Conservation (phyloP, 495 filamentous ascomycete genomes). For the Aspergillus incahuasiensis region DNA sequence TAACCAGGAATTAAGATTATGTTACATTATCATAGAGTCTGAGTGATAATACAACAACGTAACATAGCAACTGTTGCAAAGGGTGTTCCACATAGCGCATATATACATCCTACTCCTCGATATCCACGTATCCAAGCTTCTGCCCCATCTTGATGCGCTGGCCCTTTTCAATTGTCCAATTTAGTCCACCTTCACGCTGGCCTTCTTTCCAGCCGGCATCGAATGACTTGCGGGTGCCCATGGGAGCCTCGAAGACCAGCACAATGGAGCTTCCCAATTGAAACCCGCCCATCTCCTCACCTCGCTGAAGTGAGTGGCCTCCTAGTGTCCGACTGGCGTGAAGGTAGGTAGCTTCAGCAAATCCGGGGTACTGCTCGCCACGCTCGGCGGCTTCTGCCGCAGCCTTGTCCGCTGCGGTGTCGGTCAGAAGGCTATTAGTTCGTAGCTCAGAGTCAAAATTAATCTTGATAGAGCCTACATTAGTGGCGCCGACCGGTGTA, state of each 20-base stretch:
- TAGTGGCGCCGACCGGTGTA: slow-evolving; percentile 95
- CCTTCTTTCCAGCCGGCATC: slow-evolving; percentile 59
- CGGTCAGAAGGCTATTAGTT: slow-evolving; percentile 85
- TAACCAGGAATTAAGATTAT: slow-evolving; percentile 1
- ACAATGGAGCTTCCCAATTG: slow-evolving; percentile 94
- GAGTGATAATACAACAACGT: slow-evolving; percentile 2
- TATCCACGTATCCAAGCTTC: slow-evolving; percentile 65
- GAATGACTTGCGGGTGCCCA: slow-evolving; percentile 55
- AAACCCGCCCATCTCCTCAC: slow-evolving; percentile 98
- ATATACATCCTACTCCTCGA: slow-evolving; percentile 15
- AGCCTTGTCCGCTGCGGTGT: slow-evolving; percentile 79
- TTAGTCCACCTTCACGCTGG: slow-evolving; percentile 63
- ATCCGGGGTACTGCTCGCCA: slow-evolving; percentile 79
- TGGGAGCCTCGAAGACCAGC: slow-evolving; percentile 92
- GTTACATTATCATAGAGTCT: slow-evolving; percentile 2
- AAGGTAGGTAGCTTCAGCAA: slow-evolving; percentile 84
- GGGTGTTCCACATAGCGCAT: neutral
- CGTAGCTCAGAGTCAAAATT: slow-evolving; percentile 95
- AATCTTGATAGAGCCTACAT: slow-evolving; percentile 93
- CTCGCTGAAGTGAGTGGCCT: slow-evolving; percentile 76
- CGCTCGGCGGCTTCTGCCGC: slow-evolving; percentile 69
- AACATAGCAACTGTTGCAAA: neutral
- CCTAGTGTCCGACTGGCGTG: slow-evolving; percentile 70
- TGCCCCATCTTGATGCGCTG: slow-evolving; percentile 86
- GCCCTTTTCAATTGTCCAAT: slow-evolving; percentile 78